phyloP scores from a whole-genome alignment of 805 yeast genomes.

The Scheffersomyces lignosus region DNA sequence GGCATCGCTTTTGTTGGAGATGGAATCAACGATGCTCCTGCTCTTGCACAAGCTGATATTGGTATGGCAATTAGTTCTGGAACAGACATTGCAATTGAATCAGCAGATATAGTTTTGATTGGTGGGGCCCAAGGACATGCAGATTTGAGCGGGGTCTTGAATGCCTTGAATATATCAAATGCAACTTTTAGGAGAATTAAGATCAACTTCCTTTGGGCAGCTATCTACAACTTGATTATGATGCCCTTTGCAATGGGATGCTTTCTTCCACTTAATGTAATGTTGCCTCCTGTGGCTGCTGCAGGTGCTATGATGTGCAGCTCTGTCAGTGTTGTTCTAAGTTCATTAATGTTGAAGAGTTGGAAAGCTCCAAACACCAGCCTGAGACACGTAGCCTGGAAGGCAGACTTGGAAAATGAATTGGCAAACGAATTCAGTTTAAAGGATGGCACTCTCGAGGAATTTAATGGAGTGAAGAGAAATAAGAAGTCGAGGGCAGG shows the following conservation, averaged over 20 bases:
- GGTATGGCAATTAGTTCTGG: constrained; percentile 94
- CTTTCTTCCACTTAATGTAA: constrained; percentile 72
- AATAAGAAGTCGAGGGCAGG: constrained; percentile 3
- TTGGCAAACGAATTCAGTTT: constrained; percentile 22
- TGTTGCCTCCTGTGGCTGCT: constrained; percentile 85
- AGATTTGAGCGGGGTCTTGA: constrained; percentile 50
- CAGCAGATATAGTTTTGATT: constrained; percentile 88
- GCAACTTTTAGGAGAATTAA: constrained; percentile 74
- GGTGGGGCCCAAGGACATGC: constrained; percentile 31
- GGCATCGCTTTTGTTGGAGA: constrained; percentile 91
- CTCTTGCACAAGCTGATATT: constrained; percentile 80
- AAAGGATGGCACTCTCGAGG: constrained; percentile 21
- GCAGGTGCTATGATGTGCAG: constrained; percentile 92
- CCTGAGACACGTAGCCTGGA: constrained; percentile 8
- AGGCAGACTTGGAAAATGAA: constrained; percentile 20
- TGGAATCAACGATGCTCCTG: constrained; percentile 98
- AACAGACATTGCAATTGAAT: constrained; percentile 93
- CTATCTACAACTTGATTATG: constrained; percentile 78
- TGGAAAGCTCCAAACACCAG: constrained; percentile 48
- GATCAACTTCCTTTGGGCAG: constrained; percentile 84
- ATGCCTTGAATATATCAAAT: constrained; percentile 67
- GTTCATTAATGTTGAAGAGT: constrained; percentile 68
- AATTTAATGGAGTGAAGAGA: constrained; percentile 19
- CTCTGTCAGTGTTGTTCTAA: constrained; percentile 82
- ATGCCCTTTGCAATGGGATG: constrained; percentile 94